Conservation (phyloP, 331 rosid genomes). For the Quercus phellos region DNA sequence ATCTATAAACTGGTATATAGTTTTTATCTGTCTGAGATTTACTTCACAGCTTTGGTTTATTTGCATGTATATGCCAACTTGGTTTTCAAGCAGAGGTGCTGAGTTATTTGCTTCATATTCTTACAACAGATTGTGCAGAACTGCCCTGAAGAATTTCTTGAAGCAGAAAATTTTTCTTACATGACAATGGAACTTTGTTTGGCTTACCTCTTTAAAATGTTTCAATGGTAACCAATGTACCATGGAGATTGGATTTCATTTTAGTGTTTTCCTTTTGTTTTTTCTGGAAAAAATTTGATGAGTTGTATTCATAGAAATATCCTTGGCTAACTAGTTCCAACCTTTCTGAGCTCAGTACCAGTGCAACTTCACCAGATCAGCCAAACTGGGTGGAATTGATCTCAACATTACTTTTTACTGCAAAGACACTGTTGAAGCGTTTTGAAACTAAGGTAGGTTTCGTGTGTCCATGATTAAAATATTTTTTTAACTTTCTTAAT, state of each 20-base stretch:
- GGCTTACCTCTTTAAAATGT: constrained; percentile 51
- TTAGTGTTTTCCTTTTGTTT: background rate
- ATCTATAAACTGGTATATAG: background rate
- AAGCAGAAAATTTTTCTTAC: constrained; percentile 54
- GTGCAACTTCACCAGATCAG: constrained; percentile 30
- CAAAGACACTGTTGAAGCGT: constrained; percentile 57
- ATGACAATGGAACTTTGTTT: constrained; percentile 68
- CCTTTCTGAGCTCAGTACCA: constrained; percentile 41
- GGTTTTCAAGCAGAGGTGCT: constrained; percentile 1
- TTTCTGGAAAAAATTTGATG: constrained; percentile 1
- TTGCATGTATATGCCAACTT: background rate
- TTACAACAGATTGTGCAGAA: constrained; percentile 66
- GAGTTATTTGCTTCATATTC: constrained; percentile 30
- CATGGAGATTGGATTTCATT: background rate
- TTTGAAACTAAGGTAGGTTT: constrained; percentile 62
- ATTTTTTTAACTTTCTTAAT: constrained; percentile 11
- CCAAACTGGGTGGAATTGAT: constrained; percentile 49
- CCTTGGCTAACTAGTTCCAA: constrained; percentile 24
- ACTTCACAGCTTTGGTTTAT: background rate
- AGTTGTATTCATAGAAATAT: constrained; percentile 10
- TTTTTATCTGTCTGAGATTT: background rate
- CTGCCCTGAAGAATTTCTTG: constrained; percentile 66
- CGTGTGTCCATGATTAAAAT: constrained; percentile 19
- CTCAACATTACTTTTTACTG: constrained; percentile 47
- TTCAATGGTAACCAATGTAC: constrained; percentile 47